phyloP scores from a whole-genome alignment of 495 filamentous ascomycete species.

The Letharia lupina region DNA sequence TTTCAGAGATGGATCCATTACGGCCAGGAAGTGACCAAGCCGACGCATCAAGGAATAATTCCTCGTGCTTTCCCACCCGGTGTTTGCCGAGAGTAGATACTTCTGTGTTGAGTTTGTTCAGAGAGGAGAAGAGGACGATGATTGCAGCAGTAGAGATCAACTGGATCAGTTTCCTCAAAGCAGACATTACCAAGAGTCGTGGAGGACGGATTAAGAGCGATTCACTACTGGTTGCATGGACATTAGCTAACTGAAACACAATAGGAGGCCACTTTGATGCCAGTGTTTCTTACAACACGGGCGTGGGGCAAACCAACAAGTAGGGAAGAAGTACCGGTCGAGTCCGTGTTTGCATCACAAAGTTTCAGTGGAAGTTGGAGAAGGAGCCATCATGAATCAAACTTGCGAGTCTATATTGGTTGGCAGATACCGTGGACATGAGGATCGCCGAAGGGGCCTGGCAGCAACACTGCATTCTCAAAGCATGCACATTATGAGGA shows the following conservation, averaged over 20 bases:
- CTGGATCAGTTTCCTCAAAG: constrained; percentile 2
- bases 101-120: constrained; percentile 1
- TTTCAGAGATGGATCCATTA: background rate
- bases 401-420: background rate
- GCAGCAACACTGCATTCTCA: background rate
- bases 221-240: background rate
- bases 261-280: background rate
- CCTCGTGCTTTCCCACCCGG: background rate
- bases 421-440: background rate
- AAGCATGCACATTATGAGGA: background rate
- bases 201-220: background rate
- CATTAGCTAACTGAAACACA: background rate
- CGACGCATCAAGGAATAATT: background rate
- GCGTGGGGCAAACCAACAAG: background rate
- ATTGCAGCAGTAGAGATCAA: background rate
- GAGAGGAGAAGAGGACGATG: constrained; percentile 7
- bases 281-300: no score
- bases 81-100: background rate
- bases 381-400: background rate
- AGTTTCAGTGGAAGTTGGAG: background rate
- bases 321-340: background rate
- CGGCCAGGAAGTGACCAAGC: background rate
- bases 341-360: background rate
- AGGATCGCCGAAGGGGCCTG: background rate
- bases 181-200: background rate